These are phyloP conservation scores for Globisporangium perplexum DNA, from an alignment of 352 stramenopile species.

Conservation along the genomic window DNA sequence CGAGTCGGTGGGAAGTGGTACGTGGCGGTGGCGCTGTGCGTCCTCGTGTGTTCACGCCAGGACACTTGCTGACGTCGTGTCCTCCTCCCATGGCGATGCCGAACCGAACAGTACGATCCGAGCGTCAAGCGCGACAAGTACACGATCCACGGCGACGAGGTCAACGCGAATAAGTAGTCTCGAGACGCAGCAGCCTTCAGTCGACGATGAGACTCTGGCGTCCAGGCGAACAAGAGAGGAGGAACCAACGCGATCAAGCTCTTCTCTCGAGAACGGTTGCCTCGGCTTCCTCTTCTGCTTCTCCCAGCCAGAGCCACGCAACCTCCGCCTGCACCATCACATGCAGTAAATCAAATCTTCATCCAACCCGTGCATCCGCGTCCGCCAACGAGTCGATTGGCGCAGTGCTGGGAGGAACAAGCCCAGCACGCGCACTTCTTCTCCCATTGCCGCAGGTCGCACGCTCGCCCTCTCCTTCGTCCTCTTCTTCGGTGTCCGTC, in stretches of 20 bases:
- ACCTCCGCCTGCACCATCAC: neutral
- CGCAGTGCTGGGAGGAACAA: neutral
- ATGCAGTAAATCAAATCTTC: conserved; percentile 8
- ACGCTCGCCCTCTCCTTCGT: neutral
- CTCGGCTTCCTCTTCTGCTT: too few relatives aligned
- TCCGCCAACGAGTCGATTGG: neutral
- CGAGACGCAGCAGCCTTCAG: neutral
- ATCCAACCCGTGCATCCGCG: neutral
- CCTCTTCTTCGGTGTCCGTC: conserved; percentile 9
- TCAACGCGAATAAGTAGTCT: conserved; percentile 29
- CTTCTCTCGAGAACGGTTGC: neutral
- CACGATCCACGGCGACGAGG: conserved; percentile 72
- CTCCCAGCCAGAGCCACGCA: neutral
- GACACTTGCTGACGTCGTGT: too few relatives aligned
- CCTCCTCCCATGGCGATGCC: neutral
- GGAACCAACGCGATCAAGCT: neutral
- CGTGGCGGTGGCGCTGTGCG: conserved; percentile 3
- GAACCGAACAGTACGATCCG: conserved; percentile 55
- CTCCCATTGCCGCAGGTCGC: too few relatives aligned
- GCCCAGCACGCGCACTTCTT: neutral
- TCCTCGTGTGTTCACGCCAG: too few relatives aligned
- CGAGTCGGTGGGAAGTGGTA: conserved; percentile 95
- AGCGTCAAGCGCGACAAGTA: conserved; percentile 76
- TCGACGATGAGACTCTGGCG: too few relatives aligned
- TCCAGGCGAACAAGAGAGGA: too few relatives aligned